Evolutionary conservation across 1,284 basidiomycete genomes (phyloP).

Genomic region (Xerocomus amazonicus): DNA sequence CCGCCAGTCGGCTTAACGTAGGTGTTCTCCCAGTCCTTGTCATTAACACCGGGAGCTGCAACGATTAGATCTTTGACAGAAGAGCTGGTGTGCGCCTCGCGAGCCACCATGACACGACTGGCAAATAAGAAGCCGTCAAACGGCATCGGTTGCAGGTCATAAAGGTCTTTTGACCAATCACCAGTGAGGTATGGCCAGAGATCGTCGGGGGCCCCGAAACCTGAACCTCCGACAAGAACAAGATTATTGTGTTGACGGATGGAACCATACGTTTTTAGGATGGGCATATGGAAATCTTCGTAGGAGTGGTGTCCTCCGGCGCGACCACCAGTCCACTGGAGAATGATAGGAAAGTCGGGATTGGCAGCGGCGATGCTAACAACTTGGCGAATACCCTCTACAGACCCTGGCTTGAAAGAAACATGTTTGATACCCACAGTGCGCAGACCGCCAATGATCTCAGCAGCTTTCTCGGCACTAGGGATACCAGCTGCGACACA

Average conservation of each 20-base stretch:
- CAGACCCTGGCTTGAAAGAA: slow-evolving; percentile 95
- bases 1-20: slow-evolving; percentile 95
- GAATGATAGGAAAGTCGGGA: slow-evolving; percentile 95
- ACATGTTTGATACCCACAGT: slow-evolving; percentile 89
- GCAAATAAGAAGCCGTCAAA: slow-evolving; percentile 98
- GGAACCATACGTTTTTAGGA: slow-evolving; percentile 84
- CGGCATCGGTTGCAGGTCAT: slow-evolving; percentile 93
- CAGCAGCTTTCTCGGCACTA: slow-evolving; percentile 87
- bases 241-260: slow-evolving; percentile 92
- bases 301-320: slow-evolving; percentile 99
- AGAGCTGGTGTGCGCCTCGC: slow-evolving; percentile 93
- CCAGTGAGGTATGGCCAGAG: slow-evolving; percentile 97
- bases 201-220: slow-evolving; percentile 94
- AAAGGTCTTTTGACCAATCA: slow-evolving; percentile 86
- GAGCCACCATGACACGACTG: slow-evolving; percentile 96
- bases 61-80: slow-evolving; percentile 97
- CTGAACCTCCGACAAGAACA: slow-evolving; percentile 91
- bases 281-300: slow-evolving; percentile 98
- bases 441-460: slow-evolving; percentile 81
- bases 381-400: slow-evolving; percentile 96
- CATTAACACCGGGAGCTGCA: slow-evolving; percentile 88
- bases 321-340: slow-evolving; percentile 98
- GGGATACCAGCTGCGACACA: slow-evolving; percentile 97
- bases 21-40: slow-evolving; percentile 92
- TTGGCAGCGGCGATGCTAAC: slow-evolving; percentile 93